These are phyloP conservation scores for Epithemia pelagica DNA, from an alignment of 108 stramenopile species.

Conservation along the genomic window DNA sequence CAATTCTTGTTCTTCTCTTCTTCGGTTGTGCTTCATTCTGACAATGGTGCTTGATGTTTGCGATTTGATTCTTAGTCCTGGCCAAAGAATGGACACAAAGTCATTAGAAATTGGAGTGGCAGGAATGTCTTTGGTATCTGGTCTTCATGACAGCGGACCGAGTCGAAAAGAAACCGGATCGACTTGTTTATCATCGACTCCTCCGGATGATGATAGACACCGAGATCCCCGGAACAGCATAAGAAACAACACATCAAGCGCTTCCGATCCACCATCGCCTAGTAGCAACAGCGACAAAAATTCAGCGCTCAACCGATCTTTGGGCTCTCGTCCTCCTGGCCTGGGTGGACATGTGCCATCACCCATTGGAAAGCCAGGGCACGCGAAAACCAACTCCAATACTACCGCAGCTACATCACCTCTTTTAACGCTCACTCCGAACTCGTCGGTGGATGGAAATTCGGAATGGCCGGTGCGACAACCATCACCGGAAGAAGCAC, in stretches of 20 bases:
- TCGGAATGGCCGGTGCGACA: constrained; percentile 6
- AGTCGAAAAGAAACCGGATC: constrained; percentile 11
- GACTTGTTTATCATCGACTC: not conserved
- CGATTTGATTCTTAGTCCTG: not conserved
- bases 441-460: constrained; percentile 37
- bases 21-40: constrained; percentile 2
- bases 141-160: not conserved
- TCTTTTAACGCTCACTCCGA: constrained; percentile 29
- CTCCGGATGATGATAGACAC: not conserved
- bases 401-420: constrained; percentile 32
- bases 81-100: not conserved
- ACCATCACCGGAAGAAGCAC: constrained; percentile 13
- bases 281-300: not conserved
- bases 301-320: not conserved
- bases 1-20: too few species aligned
- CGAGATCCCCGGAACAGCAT: not conserved
- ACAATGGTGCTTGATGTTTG: not conserved
- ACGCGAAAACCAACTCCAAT: constrained; percentile 14
- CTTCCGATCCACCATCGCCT: not conserved
- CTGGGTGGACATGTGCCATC: constrained; percentile 26
- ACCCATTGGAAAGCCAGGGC: constrained; percentile 24
- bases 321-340: constrained; percentile 20
- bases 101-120: constrained; percentile 24
- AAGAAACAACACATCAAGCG: not conserved
- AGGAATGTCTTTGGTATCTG: constrained; percentile 28